Conservation (phyloP, 2,329 filamentous ascomycete species). For the Monilinia fructigena region DNA sequence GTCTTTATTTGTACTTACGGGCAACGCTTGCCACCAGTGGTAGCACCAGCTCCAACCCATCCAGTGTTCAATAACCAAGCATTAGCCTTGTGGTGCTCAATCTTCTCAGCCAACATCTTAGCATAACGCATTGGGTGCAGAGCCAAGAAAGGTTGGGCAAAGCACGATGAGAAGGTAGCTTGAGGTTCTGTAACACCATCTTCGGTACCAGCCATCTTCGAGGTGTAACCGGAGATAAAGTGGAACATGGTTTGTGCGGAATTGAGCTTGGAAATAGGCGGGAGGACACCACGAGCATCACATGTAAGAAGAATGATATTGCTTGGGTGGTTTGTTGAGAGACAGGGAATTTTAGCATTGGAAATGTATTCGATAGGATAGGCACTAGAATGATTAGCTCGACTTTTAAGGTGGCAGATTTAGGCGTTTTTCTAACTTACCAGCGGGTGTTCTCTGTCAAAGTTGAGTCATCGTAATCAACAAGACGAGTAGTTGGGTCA, state of each 20-base stretch:
- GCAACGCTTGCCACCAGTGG: slow-evolving; percentile 93
- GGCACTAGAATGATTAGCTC: slow-evolving; percentile 47
- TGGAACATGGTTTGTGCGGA: slow-evolving; percentile 99
- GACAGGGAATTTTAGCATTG: slow-evolving; percentile 98
- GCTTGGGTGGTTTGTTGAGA: slow-evolving; percentile 81
- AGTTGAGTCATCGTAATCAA: slow-evolving; percentile 94
- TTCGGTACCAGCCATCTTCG: slow-evolving; percentile 99
- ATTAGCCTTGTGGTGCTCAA: slow-evolving; percentile 89
- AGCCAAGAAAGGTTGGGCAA: slow-evolving; percentile 97
- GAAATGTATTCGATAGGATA: slow-evolving; percentile 99
- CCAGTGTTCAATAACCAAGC: slow-evolving; percentile 99
- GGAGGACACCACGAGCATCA: slow-evolving; percentile 94
- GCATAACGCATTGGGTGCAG: slow-evolving; percentile 99
- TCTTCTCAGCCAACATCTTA: slow-evolving; percentile 98
- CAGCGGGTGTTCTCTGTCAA: slow-evolving; percentile 98
- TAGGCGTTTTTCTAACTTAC: slow-evolving; percentile 2
- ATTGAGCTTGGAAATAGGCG: slow-evolving; percentile 95
- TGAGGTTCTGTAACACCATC: slow-evolving; percentile 95
- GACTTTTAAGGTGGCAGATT: background rate
- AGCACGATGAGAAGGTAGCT: slow-evolving; percentile 98
- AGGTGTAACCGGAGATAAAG: slow-evolving; percentile 99
- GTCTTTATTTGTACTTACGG: slow-evolving; percentile 47
- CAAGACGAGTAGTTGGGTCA: slow-evolving; percentile 80
- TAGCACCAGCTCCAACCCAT: slow-evolving; percentile 89
- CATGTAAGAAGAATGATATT: slow-evolving; percentile 99